phyloP scores from a whole-genome alignment of 1,139 yeast genomes.

The Suhomyces guaymorum region DNA sequence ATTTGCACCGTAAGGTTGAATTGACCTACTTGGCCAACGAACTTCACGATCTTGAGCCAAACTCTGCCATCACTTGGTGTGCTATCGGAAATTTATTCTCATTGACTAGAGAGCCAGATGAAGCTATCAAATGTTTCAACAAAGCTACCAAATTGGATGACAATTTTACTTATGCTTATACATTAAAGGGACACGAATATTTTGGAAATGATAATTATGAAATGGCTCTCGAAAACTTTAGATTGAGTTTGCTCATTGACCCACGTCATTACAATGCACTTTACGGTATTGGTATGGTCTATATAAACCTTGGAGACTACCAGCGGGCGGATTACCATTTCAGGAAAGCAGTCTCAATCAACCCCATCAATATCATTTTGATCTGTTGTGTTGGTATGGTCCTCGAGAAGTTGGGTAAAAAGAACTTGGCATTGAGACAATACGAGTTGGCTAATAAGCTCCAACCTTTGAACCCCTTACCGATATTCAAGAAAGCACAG shows the following conservation, averaged over 20 bases:
- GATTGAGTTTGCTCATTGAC: conserved; percentile 76
- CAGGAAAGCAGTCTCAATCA: conserved; percentile 81
- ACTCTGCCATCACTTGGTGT: conserved; percentile 87
- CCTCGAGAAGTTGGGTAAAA: conserved; percentile 70
- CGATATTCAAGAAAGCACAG: conserved; percentile 88
- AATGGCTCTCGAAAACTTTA: conserved; percentile 80
- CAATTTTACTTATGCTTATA: conserved; percentile 84
- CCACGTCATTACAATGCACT: conserved; percentile 90
- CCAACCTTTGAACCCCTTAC: conserved; percentile 84
- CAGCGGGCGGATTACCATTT: conserved; percentile 85
- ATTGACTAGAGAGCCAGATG: conserved; percentile 80
- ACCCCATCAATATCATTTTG: conserved; percentile 86
- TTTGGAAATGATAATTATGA: conserved; percentile 89
- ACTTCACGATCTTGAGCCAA: conserved; percentile 63
- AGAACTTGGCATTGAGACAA: conserved; percentile 73
- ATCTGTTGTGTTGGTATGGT: conserved; percentile 96
- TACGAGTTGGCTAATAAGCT: conserved; percentile 81
- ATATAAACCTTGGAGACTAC: conserved; percentile 81
- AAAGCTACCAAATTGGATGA: conserved; percentile 73
- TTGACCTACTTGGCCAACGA: conserved; percentile 82
- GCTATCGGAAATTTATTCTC: conserved; percentile 88
- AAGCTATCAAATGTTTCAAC: conserved; percentile 84
- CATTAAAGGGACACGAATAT: conserved; percentile 92
- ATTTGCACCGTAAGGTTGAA: conserved; percentile 78
- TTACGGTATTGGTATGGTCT: conserved; percentile 95